These are phyloP conservation scores for Scheffersomyces segobiensis DNA, from an alignment of 1,139 yeast genomes.

Conservation along the genomic window DNA sequence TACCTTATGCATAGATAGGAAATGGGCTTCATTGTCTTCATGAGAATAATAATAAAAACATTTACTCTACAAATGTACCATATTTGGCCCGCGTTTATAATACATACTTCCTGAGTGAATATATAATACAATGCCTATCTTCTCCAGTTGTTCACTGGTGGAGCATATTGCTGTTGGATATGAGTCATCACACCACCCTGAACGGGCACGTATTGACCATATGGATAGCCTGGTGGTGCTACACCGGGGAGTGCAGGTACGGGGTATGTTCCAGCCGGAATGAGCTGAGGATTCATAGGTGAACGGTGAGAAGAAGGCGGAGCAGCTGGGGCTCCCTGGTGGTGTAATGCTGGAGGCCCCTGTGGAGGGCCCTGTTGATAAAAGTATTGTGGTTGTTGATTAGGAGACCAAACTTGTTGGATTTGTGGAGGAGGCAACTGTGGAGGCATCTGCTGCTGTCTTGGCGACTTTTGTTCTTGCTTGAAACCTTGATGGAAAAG, in stretches of 20 bases:
- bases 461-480: slow-evolving; percentile 21
- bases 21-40: neutral
- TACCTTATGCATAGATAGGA: no score
- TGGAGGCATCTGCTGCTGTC: slow-evolving; percentile 17
- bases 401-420: slow-evolving; percentile 26
- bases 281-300: slow-evolving; percentile 25
- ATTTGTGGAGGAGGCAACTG: slow-evolving; percentile 24
- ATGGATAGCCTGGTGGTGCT: slow-evolving; percentile 36
- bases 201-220: slow-evolving; percentile 37
- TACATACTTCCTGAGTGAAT: neutral
- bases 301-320: slow-evolving; percentile 16
- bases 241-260: slow-evolving; percentile 19
- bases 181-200: slow-evolving; percentile 33
- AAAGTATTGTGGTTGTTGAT: slow-evolving; percentile 24
- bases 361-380: slow-evolving; percentile 19
- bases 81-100: neutral
- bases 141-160: slow-evolving; percentile 35
- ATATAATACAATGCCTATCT: slow-evolving; percentile 13
- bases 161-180: slow-evolving; percentile 23
- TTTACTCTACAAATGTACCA: neutral
- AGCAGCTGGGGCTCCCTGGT: slow-evolving; percentile 8
- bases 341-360: slow-evolving; percentile 14
- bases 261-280: slow-evolving; percentile 22
- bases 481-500: slow-evolving; percentile 19
- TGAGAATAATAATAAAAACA: no score